Evolutionary conservation across 2,329 filamentous ascomycete genomes (phyloP).

Genomic region (Raffaelea ambrosiae): DNA sequence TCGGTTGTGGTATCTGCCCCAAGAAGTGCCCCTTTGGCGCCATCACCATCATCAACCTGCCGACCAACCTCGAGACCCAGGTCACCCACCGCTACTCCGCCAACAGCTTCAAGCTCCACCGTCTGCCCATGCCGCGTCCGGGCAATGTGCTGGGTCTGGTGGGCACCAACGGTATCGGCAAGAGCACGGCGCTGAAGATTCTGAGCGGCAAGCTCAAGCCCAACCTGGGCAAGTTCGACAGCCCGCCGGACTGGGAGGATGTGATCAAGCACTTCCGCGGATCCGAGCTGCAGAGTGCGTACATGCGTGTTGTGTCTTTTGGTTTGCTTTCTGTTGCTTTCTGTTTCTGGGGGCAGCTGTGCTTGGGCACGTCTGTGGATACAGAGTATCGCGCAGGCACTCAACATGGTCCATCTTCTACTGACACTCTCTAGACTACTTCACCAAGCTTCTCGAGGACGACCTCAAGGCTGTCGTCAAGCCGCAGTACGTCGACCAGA

Average conservation of each 20-base stretch:
- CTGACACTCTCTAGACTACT: conserved; percentile 63
- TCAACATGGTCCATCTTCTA: background rate
- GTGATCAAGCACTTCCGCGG: conserved; percentile 97
- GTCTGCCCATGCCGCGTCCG: conserved; percentile 88
- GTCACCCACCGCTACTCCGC: conserved; percentile 98
- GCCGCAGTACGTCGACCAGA: conserved; percentile 98
- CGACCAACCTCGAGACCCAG: conserved; percentile 96
- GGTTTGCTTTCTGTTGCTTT: background rate
- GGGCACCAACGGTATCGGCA: conserved; percentile 99
- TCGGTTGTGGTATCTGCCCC: conserved; percentile 98
- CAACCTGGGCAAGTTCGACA: conserved; percentile 88
- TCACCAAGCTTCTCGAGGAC: conserved; percentile 96
- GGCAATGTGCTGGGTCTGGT: conserved; percentile 94
- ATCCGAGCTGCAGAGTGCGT: conserved; percentile 88
- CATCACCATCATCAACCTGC: conserved; percentile 99
- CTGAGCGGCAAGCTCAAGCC: conserved; percentile 98
- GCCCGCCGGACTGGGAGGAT: conserved; percentile 98
- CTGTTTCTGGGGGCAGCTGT: background rate
- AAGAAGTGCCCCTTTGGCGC: conserved; percentile 99
- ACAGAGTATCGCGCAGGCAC: too few relatives aligned
- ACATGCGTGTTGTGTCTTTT: conserved; percentile 8
- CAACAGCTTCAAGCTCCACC: conserved; percentile 99
- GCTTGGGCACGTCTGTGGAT: too few relatives aligned
- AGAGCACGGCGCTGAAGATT: conserved; percentile 99
- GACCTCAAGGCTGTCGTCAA: conserved; percentile 97